Percentiles rank a stretch among this genome's conserved stretches.
These are phyloP conservation scores for Binderoboletus segoi DNA, from an alignment of 1,284 basidiomycete species.

Conservation along the genomic window DNA sequence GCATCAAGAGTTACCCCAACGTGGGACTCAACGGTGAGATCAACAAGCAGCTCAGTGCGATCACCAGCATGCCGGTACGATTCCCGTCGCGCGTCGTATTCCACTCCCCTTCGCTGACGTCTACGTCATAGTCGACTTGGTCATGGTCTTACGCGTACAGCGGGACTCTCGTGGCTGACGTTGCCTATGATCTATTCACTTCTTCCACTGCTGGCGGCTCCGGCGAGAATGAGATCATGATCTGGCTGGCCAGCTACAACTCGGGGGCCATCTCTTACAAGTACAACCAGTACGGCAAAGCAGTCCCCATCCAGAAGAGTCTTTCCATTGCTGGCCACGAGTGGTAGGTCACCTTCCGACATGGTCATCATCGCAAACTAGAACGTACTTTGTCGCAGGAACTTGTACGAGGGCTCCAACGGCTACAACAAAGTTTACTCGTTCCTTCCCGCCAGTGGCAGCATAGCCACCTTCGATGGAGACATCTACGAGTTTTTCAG, in stretches of 20 bases:
- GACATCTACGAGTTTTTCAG: slow-evolving; percentile 59
- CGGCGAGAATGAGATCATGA: slow-evolving; percentile 63
- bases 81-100: not conserved
- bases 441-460: slow-evolving; percentile 54
- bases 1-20: slow-evolving; percentile 66
- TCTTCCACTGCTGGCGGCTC: slow-evolving; percentile 52
- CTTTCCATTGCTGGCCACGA: slow-evolving; percentile 51
- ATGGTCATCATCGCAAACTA: not conserved
- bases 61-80: slow-evolving; percentile 57
- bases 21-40: slow-evolving; percentile 54
- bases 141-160: slow-evolving; percentile 42
- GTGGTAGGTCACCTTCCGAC: slow-evolving; percentile 42
- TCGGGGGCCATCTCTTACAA: slow-evolving; percentile 57
- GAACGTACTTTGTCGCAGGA: slow-evolving; percentile 37
- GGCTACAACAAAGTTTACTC: slow-evolving; percentile 64
- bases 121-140: slow-evolving; percentile 42
- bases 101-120: not conserved
- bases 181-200: slow-evolving; percentile 68
- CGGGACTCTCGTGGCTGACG: slow-evolving; percentile 47
- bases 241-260: slow-evolving; percentile 64
- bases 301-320: slow-evolving; percentile 47
- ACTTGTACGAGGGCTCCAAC: slow-evolving; percentile 61
- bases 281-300: slow-evolving; percentile 50
- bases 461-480: slow-evolving; percentile 52
- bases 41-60: slow-evolving; percentile 54